Conservation (phyloP, 345 rosid species). For the Gossypium arboreum region DNA sequence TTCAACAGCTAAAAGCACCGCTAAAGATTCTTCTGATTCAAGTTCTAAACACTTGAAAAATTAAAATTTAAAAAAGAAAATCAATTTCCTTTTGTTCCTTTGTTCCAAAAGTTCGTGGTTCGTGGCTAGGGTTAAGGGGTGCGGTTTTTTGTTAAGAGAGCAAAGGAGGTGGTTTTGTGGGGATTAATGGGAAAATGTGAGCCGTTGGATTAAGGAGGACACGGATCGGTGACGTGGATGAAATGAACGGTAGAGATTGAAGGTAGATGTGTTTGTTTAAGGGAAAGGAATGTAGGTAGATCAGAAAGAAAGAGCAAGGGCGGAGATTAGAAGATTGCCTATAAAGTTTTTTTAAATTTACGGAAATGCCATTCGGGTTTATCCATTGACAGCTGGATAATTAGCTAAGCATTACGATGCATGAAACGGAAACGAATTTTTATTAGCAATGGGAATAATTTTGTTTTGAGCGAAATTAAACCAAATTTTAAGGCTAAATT, state of each 20-base stretch:
- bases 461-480: too few relatives aligned
- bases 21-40: neutral
- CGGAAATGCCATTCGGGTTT: too few relatives aligned
- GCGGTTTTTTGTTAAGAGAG: neutral
- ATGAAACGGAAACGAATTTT: too few relatives aligned
- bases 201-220: constrained; percentile 27
- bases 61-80: neutral
- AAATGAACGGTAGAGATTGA: constrained; percentile 29
- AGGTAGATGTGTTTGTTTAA: constrained; percentile 43
- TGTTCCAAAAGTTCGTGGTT: neutral
- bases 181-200: constrained; percentile 10
- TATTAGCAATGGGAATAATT: too few relatives aligned
- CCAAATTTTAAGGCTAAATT: too few relatives aligned
- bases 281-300: constrained; percentile 11
- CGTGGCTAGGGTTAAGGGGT: constrained; percentile 18
- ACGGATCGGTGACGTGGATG: constrained; percentile 41
- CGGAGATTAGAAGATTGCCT: neutral
- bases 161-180: neutral
- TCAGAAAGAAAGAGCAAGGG: neutral
- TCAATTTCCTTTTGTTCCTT: constrained; percentile 6
- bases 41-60: neutral
- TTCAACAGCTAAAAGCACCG: constrained; percentile 20
- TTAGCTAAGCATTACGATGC: too few relatives aligned
- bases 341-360: too few relatives aligned
- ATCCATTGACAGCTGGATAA: too few relatives aligned